These are phyloP conservation scores for Glycine latifolia DNA, from an alignment of 306 rosid genomes.

Conservation along the genomic window DNA sequence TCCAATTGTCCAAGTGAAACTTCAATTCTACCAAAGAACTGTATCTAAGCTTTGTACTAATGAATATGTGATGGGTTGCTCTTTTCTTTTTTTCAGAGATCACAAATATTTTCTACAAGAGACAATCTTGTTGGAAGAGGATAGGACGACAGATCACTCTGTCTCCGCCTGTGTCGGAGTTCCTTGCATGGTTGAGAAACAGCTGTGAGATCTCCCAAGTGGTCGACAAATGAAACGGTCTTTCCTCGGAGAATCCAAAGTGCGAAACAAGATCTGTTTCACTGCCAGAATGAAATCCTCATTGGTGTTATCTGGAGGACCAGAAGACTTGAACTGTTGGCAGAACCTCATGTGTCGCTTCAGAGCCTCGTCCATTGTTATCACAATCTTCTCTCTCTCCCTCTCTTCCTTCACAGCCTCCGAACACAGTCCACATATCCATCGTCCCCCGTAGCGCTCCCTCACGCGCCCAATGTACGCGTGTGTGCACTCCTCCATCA, in stretches of 20 bases:
- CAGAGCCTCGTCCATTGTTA: slow-evolving; percentile 71
- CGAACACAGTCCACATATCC: slow-evolving; percentile 86
- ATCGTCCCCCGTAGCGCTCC: slow-evolving; percentile 69
- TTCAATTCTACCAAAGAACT: not conserved
- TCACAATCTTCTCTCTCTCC: slow-evolving; percentile 26
- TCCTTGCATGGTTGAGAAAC: slow-evolving; percentile 56
- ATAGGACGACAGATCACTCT: not conserved
- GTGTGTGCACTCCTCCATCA: slow-evolving; percentile 84
- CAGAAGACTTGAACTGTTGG: slow-evolving; percentile 63
- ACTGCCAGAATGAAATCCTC: slow-evolving; percentile 64
- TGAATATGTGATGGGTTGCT: not conserved
- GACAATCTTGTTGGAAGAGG: not conserved
- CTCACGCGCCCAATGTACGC: slow-evolving; percentile 64
- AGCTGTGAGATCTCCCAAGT: slow-evolving; percentile 66
- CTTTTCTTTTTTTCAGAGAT: too few relatives aligned
- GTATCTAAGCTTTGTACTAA: not conserved
- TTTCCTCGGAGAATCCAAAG: slow-evolving; percentile 63
- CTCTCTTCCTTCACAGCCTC: slow-evolving; percentile 82
- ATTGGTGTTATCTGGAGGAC: slow-evolving; percentile 43
- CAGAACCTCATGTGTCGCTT: slow-evolving; percentile 62
- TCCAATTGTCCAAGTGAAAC: not conserved
- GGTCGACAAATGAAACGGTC: slow-evolving; percentile 51
- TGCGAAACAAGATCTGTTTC: slow-evolving; percentile 69
- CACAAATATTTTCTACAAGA: not conserved
- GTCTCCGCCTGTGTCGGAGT: slow-evolving; percentile 20